Conservation (phyloP, 2,329 filamentous ascomycete genomes). For the Diaporthe sp. region DNA sequence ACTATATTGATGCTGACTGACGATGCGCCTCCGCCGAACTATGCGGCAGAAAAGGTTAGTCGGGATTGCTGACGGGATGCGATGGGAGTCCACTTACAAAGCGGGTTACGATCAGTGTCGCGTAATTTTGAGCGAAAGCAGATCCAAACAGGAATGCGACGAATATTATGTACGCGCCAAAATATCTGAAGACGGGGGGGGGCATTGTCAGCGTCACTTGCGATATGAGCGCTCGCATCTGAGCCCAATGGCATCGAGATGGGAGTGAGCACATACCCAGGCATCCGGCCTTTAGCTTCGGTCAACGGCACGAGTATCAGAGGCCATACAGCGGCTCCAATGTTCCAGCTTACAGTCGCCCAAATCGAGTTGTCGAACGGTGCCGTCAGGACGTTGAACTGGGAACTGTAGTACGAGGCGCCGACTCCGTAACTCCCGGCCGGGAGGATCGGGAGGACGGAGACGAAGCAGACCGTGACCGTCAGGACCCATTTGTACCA, state of each 20-base stretch:
- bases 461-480: conserved; percentile 30
- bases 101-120: conserved; percentile 26
- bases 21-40: conserved; percentile 33
- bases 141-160: conserved; percentile 32
- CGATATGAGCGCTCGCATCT: too few relatives aligned
- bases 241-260: background rate
- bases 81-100: conserved; percentile 16
- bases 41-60: background rate
- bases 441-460: conserved; percentile 28
- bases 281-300: conserved; percentile 31
- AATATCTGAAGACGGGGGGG: background rate
- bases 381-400: conserved; percentile 27
- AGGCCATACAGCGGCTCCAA: conserved; percentile 30
- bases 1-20: conserved; percentile 33
- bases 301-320: conserved; percentile 31
- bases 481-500: conserved; percentile 54
- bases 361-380: conserved; percentile 34
- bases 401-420: conserved; percentile 14
- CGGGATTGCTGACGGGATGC: background rate
- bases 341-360: conserved; percentile 35
- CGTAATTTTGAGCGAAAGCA: conserved; percentile 31
- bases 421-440: conserved; percentile 30
- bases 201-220: background rate
- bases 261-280: conserved; percentile 16
- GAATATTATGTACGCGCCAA: conserved; percentile 32